These are phyloP conservation scores for Backusella westeae DNA, from an alignment of 192 early-diverging fungal species.

Conservation along the genomic window DNA sequence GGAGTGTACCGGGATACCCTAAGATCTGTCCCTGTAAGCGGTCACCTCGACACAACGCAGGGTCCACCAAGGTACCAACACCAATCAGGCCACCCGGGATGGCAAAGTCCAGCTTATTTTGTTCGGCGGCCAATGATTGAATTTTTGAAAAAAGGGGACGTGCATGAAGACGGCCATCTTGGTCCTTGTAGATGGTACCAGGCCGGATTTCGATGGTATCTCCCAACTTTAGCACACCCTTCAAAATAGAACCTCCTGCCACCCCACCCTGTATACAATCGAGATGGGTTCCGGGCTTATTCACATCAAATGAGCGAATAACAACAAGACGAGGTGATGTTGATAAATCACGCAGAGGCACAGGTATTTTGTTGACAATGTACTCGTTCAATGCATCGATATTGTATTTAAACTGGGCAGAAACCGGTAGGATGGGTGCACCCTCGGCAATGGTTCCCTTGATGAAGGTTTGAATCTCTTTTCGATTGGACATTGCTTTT, in stretches of 20 bases:
- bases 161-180: conserved; percentile 75
- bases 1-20: conserved; percentile 85
- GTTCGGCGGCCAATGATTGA: conserved; percentile 80
- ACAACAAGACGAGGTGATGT: conserved; percentile 89
- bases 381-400: conserved; percentile 98
- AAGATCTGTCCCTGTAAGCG: conserved; percentile 94
- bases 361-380: conserved; percentile 91
- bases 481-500: conserved; percentile 82
- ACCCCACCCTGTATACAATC: conserved; percentile 92
- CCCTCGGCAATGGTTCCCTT: conserved; percentile 92
- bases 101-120: conserved; percentile 91
- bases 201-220: conserved; percentile 97
- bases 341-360: conserved; percentile 91
- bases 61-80: conserved; percentile 95
- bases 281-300: conserved; percentile 96
- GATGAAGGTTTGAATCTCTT: conserved; percentile 86
- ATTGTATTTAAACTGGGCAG: conserved; percentile 97
- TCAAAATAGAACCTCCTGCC: conserved; percentile 93
- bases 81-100: conserved; percentile 98
- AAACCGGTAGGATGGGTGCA: conserved; percentile 95
- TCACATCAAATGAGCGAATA: conserved; percentile 98
- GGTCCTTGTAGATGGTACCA: conserved; percentile 87
- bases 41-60: conserved; percentile 92
- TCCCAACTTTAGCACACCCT: conserved; percentile 83
- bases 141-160: conserved; percentile 87